Evolutionary conservation across 441 rosid genomes (phyloP), one percentile per base, ranked within the genome.

Genomic region (Heliophila coronopifolia): DNA sequence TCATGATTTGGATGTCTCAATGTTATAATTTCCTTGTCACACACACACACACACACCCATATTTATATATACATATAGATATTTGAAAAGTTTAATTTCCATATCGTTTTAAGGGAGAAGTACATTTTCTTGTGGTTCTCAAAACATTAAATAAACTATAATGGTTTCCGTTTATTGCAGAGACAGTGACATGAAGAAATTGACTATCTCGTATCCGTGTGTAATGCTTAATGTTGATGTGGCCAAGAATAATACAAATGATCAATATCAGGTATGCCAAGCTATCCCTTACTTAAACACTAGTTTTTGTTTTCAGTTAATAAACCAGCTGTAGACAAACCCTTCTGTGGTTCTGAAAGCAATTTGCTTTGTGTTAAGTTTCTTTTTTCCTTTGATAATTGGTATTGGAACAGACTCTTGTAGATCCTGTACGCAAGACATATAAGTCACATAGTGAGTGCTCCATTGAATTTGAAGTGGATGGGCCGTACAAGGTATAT

Each of bases 391-490:
- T 53, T 61, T 55, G 13, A 53, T 13, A 42, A 19, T 47, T 68
- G 13, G 42, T 61, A 43, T 65, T 66, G 56, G 45, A 41, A 50
- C 78, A 92, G 98, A 88, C 93, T 18, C 97, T 92, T 16, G 67
- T 57, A 22, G 94, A 92, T 77, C 88, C 91, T 39, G 49, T 83
- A 67, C 71, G 68, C 61, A 92, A 88, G 73, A 77, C 76, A 39
- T 92, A 92, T 63, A 59, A 73, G 64, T 80, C 83, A 30, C 92
- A 76, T 49, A 92, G 95, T 50, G 99, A 92, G 76, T 92, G 99
- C 77, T 92, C 99, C 45, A 92, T 92, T 67, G 97, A 92, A 71
- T 92, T 92, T 73, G 99, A 92, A 80, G 99, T 92, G 63, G 99
- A 92, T 77, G 99, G 99, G 59, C 97, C 97, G 26, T 92, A 92